These are phyloP conservation scores for Globisporangium parvum DNA, from an alignment of 352 stramenopile genomes.

Conservation along the genomic window DNA sequence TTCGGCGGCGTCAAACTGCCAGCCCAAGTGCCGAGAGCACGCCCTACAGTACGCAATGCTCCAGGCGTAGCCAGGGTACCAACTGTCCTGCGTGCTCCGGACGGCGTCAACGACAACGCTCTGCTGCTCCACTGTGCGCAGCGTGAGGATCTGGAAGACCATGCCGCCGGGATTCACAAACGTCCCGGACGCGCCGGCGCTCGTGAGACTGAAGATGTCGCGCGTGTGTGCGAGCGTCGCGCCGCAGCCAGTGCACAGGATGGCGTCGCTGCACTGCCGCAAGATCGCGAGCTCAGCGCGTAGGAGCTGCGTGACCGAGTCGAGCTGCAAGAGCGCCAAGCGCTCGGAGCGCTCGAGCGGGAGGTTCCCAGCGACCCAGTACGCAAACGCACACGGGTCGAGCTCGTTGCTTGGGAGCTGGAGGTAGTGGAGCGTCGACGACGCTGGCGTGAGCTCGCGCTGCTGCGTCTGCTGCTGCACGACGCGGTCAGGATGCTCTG, in stretches of 20 bases:
- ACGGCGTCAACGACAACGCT: constrained; percentile 38
- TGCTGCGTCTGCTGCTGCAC: constrained; percentile 11
- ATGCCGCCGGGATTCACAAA: constrained; percentile 78
- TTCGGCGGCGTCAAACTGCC: constrained; percentile 53
- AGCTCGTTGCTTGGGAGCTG: constrained; percentile 26
- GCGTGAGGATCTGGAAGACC: constrained; percentile 78
- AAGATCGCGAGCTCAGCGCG: constrained; percentile 54
- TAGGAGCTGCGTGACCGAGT: constrained; percentile 54
- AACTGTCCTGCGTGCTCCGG: constrained; percentile 59
- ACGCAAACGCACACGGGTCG: constrained; percentile 68
- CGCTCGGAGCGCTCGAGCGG: constrained; percentile 52
- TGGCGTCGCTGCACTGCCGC: constrained; percentile 48
- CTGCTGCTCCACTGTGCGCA: constrained; percentile 40
- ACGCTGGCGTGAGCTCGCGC: constrained; percentile 14
- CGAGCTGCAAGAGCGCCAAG: constrained; percentile 49
- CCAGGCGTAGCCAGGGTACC: constrained; percentile 79
- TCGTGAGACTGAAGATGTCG: constrained; percentile 76
- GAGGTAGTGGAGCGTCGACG: constrained; percentile 19
- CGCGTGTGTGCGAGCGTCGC: constrained; percentile 56
- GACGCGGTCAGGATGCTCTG: background rate
- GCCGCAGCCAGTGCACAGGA: constrained; percentile 61
- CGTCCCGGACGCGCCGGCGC: constrained; percentile 49
- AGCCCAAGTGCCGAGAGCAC: constrained; percentile 70
- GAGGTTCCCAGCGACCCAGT: constrained; percentile 74
- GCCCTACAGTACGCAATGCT: constrained; percentile 67